phyloP scores from a whole-genome alignment of 306 rosid species.

The Corylus heterophylla region DNA sequence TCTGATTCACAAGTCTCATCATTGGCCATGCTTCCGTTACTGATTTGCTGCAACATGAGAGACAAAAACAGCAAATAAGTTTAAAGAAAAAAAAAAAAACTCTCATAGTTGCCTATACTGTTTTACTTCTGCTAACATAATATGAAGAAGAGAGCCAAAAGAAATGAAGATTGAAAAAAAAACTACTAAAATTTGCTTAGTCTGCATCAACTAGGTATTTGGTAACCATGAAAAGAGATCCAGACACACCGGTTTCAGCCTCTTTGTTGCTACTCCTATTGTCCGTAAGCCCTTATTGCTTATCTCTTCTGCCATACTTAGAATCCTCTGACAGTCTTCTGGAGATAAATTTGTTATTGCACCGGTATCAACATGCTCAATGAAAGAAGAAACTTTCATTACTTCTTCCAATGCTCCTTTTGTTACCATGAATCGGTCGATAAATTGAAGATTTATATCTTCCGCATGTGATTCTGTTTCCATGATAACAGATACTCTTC shows the following conservation, averaged over 20 bases:
- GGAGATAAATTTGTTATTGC: conserved; percentile 37
- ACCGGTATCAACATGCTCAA: conserved; percentile 45
- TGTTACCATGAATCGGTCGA: conserved; percentile 56
- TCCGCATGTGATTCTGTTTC: conserved; percentile 42
- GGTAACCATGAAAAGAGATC: conserved; percentile 4
- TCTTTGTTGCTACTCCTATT: conserved; percentile 75
- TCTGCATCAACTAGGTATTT: background rate
- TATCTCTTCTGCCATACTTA: conserved; percentile 54
- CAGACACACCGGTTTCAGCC: conserved; percentile 47
- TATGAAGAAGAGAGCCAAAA: background rate
- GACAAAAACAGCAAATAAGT: background rate
- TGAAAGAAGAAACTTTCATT: conserved; percentile 57
- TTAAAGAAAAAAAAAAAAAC: too few relatives aligned
- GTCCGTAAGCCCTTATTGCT: conserved; percentile 79
- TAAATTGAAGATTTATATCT: conserved; percentile 31
- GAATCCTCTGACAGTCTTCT: conserved; percentile 49
- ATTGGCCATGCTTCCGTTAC: conserved; percentile 22
- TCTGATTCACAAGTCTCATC: conserved; percentile 52
- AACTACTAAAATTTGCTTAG: background rate
- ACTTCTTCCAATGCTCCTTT: conserved; percentile 92
- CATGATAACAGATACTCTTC: conserved; percentile 73
- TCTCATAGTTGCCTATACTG: too few relatives aligned
- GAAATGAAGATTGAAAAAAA: background rate
- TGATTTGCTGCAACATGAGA: conserved; percentile 32
- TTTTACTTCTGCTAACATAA: background rate